These are phyloP conservation scores for Trichophyton schoenleinii DNA, from an alignment of 2,329 filamentous ascomycete genomes.

Conservation along the genomic window DNA sequence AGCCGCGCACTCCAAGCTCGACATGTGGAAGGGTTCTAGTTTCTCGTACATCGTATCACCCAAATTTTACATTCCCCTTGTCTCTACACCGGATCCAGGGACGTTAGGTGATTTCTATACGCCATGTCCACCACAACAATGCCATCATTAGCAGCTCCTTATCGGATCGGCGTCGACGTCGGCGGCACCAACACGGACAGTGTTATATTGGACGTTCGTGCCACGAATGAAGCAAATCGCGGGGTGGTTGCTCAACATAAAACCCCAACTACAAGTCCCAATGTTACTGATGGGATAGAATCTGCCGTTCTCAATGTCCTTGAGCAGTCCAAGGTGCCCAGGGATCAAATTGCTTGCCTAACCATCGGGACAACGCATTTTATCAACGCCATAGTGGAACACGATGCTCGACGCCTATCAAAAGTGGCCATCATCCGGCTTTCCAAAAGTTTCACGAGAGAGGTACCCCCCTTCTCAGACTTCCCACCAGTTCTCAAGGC, in stretches of 20 bases:
- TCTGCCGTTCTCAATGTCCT: slow-evolving; percentile 27
- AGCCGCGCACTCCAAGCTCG: too few relatives aligned
- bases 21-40: not conserved
- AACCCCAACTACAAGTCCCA: slow-evolving; percentile 28
- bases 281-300: slow-evolving; percentile 34
- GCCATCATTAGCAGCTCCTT: slow-evolving; percentile 1
- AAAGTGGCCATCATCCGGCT: slow-evolving; percentile 43
- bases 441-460: slow-evolving; percentile 36
- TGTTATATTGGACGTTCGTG: slow-evolving; percentile 21
- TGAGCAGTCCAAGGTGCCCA: slow-evolving; percentile 21
- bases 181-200: slow-evolving; percentile 31
- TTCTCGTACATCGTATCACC: not conserved
- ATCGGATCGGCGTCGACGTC: slow-evolving; percentile 26
- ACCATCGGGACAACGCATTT: slow-evolving; percentile 44
- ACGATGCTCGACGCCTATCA: slow-evolving; percentile 38
- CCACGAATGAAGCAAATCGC: slow-evolving; percentile 15
- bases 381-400: slow-evolving; percentile 40
- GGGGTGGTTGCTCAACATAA: slow-evolving; percentile 25
- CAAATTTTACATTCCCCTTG: not conserved
- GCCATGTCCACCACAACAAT: not conserved
- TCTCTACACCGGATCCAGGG: too few relatives aligned
- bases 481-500: slow-evolving; percentile 35
- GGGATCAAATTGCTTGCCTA: slow-evolving; percentile 31
- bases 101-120: not conserved
- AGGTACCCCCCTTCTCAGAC: slow-evolving; percentile 40